Evolutionary conservation across 2,329 filamentous ascomycete genomes (phyloP).

Genomic region (Colletotrichum sp.): DNA sequence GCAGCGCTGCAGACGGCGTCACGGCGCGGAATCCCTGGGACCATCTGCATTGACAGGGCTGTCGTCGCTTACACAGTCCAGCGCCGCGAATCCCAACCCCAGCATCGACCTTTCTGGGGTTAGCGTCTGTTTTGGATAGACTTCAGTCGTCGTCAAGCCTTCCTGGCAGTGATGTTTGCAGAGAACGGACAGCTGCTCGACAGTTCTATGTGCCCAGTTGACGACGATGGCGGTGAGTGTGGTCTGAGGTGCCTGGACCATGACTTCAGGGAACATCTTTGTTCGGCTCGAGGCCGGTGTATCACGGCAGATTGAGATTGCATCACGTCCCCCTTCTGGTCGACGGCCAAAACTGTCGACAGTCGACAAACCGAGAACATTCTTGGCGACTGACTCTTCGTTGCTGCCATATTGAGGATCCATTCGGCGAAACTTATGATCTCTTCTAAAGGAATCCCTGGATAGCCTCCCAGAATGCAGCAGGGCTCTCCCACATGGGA

Average conservation of each 20-base stretch:
- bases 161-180: neutral
- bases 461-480: constrained; percentile 69
- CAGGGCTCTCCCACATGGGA: constrained; percentile 80
- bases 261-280: neutral
- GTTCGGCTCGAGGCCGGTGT: neutral
- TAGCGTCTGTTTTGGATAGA: constrained; percentile 8
- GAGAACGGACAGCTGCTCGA: neutral
- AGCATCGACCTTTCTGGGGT: neutral
- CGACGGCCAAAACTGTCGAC: neutral
- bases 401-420: neutral
- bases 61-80: neutral
- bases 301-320: neutral
- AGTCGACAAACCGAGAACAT: neutral
- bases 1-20: neutral
- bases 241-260: neutral
- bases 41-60: neutral
- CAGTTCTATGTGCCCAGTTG: neutral
- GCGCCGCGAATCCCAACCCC: neutral
- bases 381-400: neutral
- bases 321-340: neutral
- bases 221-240: neutral
- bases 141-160: neutral
- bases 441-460: constrained; percentile 55
- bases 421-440: neutral
- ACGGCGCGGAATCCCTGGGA: neutral